Conservation (phyloP, 2,329 filamentous ascomycete species). For the Penicillium sp. region DNA sequence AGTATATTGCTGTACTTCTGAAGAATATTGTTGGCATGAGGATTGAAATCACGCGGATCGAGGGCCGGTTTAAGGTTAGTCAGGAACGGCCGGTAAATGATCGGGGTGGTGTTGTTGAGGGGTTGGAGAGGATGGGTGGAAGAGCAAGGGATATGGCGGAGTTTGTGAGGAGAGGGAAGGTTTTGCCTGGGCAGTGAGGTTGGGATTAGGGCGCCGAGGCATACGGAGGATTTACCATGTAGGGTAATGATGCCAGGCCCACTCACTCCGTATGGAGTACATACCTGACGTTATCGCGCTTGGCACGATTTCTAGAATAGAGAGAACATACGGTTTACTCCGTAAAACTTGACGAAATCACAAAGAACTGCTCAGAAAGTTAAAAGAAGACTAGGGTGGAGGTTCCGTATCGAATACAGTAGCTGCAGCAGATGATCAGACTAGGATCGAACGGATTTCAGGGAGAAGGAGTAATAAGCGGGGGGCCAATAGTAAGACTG, state of each 20-base stretch:
- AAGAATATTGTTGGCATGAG: constrained; percentile 20
- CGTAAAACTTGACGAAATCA: background rate
- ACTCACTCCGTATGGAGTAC: too few relatives aligned
- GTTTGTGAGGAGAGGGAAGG: constrained; percentile 13
- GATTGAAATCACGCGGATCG: constrained; percentile 18
- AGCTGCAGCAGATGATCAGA: constrained; percentile 8
- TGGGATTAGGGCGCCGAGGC: background rate
- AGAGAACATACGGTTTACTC: background rate
- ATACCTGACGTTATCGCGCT: background rate
- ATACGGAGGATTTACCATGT: background rate
- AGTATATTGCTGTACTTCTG: constrained; percentile 18
- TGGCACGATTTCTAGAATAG: background rate
- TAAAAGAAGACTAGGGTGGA: background rate
- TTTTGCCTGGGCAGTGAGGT: background rate
- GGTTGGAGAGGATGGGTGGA: constrained; percentile 9
- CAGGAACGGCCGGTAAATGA: constrained; percentile 17
- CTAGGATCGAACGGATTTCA: background rate
- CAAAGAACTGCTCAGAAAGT: background rate
- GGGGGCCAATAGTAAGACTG: background rate
- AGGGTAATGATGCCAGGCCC: background rate
- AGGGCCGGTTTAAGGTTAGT: constrained; percentile 23
- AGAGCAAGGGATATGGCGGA: constrained; percentile 17
- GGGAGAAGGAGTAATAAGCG: background rate
- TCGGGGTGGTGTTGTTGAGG: constrained; percentile 19
- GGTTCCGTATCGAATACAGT: constrained; percentile 14